These are phyloP conservation scores for Chlorella sp. DNA, from an alignment of 139 green algal genomes.

Conservation along the genomic window DNA sequence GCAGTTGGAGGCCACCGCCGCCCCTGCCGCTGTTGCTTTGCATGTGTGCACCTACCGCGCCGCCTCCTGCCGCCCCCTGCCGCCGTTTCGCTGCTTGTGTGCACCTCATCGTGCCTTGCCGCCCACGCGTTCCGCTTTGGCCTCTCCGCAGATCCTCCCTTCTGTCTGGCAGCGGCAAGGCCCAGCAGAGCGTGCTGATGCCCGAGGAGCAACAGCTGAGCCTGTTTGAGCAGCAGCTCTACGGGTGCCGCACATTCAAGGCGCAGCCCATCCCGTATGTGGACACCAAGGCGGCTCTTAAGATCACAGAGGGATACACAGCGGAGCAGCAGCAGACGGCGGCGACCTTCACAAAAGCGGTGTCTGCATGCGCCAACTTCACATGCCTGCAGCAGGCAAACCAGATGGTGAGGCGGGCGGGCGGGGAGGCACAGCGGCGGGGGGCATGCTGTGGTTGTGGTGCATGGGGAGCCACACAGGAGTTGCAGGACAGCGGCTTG, in stretches of 20 bases:
- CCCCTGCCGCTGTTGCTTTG: neutral
- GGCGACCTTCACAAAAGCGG: neutral
- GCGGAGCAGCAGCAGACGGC: constrained; percentile 11
- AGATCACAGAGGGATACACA: neutral
- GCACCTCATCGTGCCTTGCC: too few relatives aligned
- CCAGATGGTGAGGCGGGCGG: constrained; percentile 10
- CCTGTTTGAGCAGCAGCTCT: constrained; percentile 25
- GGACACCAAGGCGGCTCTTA: neutral
- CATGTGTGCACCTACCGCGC: neutral
- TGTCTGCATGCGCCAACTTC: constrained; percentile 14
- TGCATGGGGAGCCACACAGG: neutral
- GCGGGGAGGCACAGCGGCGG: neutral
- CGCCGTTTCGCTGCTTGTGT: neutral
- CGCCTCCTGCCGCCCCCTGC: neutral
- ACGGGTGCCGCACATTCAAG: constrained; percentile 29
- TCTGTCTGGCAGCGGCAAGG: neutral
- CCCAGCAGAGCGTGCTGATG: neutral
- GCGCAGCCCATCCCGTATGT: neutral
- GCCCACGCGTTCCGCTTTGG: neutral
- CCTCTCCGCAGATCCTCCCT: neutral
- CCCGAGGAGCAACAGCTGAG: neutral
- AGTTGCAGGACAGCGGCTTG: neutral
- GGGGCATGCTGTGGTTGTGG: neutral
- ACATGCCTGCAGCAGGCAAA: constrained; percentile 17
- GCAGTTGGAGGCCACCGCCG: neutral